Conservation (phyloP, 2,329 filamentous ascomycete genomes). For the Cercospora citrullina region DNA sequence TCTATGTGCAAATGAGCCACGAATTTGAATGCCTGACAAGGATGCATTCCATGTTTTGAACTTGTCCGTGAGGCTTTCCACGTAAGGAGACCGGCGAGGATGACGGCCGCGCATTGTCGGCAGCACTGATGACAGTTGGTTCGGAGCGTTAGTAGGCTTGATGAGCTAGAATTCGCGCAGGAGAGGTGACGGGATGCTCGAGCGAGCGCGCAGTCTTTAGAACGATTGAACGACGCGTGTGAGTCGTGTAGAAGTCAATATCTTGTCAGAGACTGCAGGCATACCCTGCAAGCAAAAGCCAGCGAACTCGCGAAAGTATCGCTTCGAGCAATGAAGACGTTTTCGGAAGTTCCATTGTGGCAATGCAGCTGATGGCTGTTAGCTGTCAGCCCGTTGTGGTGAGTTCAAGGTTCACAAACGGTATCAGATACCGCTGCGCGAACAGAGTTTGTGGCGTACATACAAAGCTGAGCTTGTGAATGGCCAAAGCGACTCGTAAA, state of each 20-base stretch:
- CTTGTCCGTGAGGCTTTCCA: constrained; percentile 15
- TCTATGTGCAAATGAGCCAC: constrained; percentile 10
- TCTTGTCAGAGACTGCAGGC: constrained; percentile 1
- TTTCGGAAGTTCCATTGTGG: background rate
- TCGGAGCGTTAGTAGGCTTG: background rate
- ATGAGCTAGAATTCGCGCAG: background rate
- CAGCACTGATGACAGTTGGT: background rate
- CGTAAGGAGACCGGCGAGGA: background rate
- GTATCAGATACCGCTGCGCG: constrained; percentile 9
- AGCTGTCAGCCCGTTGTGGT: constrained; percentile 6
- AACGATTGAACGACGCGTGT: background rate
- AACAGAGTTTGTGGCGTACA: constrained; percentile 1
- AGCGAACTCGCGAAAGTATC: background rate
- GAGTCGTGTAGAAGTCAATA: constrained; percentile 3
- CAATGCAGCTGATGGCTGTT: background rate
- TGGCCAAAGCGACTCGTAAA: constrained; percentile 2
- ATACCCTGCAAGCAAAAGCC: background rate
- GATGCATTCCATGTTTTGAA: constrained; percentile 12
- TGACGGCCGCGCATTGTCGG: constrained; percentile 5
- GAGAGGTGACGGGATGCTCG: background rate
- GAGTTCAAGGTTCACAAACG: background rate
- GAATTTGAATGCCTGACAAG: constrained; percentile 6
- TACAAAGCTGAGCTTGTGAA: background rate
- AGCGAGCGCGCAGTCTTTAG: constrained; percentile 1
- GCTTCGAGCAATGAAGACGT: background rate